Percentiles rank a stretch among this genome's conserved stretches.
phyloP scores from a whole-genome alignment of 2,329 filamentous ascomycete species.

The Daldinia eschscholtzii region DNA sequence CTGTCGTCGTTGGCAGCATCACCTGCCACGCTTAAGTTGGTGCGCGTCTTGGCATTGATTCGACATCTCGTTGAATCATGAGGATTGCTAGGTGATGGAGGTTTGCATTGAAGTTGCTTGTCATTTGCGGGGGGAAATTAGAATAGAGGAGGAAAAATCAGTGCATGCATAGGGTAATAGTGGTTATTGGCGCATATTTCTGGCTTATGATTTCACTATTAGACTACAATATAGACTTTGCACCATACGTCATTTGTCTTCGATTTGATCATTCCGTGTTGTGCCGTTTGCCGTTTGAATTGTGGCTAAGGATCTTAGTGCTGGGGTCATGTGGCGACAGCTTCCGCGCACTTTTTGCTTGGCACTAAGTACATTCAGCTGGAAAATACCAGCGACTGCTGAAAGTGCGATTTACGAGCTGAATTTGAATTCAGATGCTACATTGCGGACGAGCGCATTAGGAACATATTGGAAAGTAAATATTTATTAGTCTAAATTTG shows the following conservation, averaged over 20 bases:
- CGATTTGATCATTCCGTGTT: not conserved
- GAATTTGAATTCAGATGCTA: not conserved
- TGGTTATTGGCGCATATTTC: constrained; percentile 1
- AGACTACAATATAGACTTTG: constrained; percentile 6
- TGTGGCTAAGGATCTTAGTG: constrained; percentile 1
- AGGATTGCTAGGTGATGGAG: constrained; percentile 7
- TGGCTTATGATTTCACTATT: constrained; percentile 3
- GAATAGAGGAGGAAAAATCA: constrained; percentile 2
- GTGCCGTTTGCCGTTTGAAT: not conserved
- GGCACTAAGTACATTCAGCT: not conserved
- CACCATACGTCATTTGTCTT: constrained; percentile 10
- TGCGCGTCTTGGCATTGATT: not conserved
- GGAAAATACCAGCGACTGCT: not conserved
- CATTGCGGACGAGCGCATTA: not conserved
- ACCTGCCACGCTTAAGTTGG: constrained; percentile 36
- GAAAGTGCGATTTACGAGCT: not conserved
- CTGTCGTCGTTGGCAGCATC: constrained; percentile 46
- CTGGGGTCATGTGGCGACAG: not conserved
- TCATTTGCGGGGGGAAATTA: not conserved
- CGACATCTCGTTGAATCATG: not conserved
- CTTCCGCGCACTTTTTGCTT: not conserved
- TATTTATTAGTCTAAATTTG: not conserved
- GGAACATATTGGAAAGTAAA: not conserved
- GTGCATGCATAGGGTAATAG: not conserved
- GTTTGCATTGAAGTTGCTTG: constrained; percentile 9